Base-by-base conservation (phyloP, 768 basidiomycete species). In the Lanmaoa rubissima region DNA sequence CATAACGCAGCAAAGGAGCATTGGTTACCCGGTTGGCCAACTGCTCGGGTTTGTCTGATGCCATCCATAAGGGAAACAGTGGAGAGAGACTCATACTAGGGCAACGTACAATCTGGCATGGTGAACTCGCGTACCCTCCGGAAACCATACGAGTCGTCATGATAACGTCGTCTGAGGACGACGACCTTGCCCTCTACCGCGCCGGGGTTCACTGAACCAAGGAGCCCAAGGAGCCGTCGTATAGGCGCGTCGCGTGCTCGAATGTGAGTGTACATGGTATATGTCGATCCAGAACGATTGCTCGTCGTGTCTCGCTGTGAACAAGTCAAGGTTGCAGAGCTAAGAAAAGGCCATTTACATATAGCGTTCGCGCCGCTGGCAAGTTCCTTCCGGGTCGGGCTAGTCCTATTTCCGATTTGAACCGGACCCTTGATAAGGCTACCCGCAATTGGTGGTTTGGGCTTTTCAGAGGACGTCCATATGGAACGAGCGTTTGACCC, bases 1-100 rank as follows among this genome's bases (percentile, higher is more conserved):
- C 90, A 67, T 94, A 95, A 35, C 94, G 88, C 43, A 95, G 75
- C 17, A 97, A 76, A 4, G 90, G 76, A 0, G 92, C 92, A 62
- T 95, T 94, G 4, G 69, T 67, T 14, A 78, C 78, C 10, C 94
- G 81, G 70, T 90, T 90, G 50, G 76, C 67, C 14, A 93, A 77
- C 62, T 92, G 89, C 0, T 75, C 74, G 1, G 79, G 69, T 3
- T 83, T 88, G 66, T 90, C 89, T 90, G 53, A 31, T 41, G 26
- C 24, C 10, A 26, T 4, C 10, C 17, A 38, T 60, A 47, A 63
- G 49, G 11, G 21, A n/a, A 14, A 26, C 31, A n/a, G 12, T 13
- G 8, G 36, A 49, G 12, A 45, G 26, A 50, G 32, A 49, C 2
- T 19, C 36, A 26, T 6, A 38, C 3, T 24, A 24, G 21, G 12